Conservation (phyloP, 345 rosid species). For the Salix koriyanagi region DNA sequence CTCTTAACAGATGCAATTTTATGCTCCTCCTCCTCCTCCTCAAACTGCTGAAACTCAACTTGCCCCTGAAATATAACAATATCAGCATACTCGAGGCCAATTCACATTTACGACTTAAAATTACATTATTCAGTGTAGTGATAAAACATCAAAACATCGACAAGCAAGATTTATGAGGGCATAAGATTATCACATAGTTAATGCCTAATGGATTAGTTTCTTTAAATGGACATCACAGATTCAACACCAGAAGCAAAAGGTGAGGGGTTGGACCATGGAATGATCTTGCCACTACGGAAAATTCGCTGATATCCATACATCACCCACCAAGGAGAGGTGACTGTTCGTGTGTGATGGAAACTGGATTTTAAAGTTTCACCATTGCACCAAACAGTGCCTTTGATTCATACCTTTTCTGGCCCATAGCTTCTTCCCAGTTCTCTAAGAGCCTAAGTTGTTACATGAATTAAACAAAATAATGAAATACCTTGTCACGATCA, state of each 20-base stretch:
- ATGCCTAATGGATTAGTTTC: neutral
- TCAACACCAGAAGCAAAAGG: neutral
- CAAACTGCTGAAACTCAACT: conserved; percentile 17
- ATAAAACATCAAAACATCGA: conserved; percentile 1
- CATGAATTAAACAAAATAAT: neutral
- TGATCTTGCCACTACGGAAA: neutral
- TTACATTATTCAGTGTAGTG: conserved; percentile 8
- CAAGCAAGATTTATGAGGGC: neutral
- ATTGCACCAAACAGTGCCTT: neutral
- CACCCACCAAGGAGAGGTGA: neutral
- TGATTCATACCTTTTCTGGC: neutral
- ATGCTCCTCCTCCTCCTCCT: conserved; percentile 16
- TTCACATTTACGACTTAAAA: conserved; percentile 25
- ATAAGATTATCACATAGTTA: neutral
- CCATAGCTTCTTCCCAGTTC: neutral
- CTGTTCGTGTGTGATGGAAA: neutral
- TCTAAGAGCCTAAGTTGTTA: neutral
- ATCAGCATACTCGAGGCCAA: conserved; percentile 10
- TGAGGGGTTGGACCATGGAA: neutral
- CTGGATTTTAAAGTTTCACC: neutral
- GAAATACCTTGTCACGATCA: conserved; percentile 46
- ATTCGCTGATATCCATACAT: neutral
- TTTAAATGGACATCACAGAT: neutral
- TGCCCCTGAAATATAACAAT: conserved; percentile 7
- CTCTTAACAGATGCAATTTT: conserved; percentile 12